Evolutionary conservation across 2,329 filamentous ascomycete species (phyloP).

Genomic region (Epichloe uncinata): DNA sequence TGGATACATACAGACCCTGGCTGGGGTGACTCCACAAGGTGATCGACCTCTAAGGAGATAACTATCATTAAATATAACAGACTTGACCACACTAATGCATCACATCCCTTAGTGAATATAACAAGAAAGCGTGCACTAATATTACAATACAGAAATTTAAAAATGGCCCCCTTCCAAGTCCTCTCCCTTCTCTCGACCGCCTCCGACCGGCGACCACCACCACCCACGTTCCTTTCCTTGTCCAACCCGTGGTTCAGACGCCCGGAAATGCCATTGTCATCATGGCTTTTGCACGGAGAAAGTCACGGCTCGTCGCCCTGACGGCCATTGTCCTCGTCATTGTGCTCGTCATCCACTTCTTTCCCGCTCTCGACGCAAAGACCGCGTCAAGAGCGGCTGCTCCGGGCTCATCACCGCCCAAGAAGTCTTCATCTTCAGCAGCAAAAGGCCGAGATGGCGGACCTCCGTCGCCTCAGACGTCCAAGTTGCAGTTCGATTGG

Average conservation of each 20-base stretch:
- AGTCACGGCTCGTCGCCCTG: slow-evolving; percentile 11
- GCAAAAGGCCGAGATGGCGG: not conserved
- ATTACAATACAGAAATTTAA: too few relatives aligned
- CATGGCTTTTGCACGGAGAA: slow-evolving; percentile 13
- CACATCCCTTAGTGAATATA: too few relatives aligned
- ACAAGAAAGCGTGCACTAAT: too few relatives aligned
- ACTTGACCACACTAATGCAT: too few relatives aligned
- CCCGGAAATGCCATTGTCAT: slow-evolving; percentile 6
- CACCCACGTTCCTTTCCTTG: not conserved
- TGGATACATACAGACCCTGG: too few relatives aligned
- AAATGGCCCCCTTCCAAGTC: too few relatives aligned
- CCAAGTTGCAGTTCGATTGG: slow-evolving; percentile 20
- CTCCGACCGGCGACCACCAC: not conserved
- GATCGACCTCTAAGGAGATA: too few relatives aligned
- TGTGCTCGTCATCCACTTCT: slow-evolving; percentile 12
- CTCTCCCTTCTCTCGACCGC: not conserved
- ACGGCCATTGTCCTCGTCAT: slow-evolving; percentile 10
- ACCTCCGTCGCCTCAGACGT: slow-evolving; percentile 1
- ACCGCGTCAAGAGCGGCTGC: not conserved
- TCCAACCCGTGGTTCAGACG: not conserved
- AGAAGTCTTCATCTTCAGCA: not conserved
- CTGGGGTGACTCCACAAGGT: too few relatives aligned
- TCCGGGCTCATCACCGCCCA: not conserved
- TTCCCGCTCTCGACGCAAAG: slow-evolving; percentile 4
- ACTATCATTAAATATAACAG: too few relatives aligned